These are phyloP conservation scores for Tolypocladium inflatum DNA, from an alignment of 2,329 filamentous ascomycete species.

Conservation along the genomic window DNA sequence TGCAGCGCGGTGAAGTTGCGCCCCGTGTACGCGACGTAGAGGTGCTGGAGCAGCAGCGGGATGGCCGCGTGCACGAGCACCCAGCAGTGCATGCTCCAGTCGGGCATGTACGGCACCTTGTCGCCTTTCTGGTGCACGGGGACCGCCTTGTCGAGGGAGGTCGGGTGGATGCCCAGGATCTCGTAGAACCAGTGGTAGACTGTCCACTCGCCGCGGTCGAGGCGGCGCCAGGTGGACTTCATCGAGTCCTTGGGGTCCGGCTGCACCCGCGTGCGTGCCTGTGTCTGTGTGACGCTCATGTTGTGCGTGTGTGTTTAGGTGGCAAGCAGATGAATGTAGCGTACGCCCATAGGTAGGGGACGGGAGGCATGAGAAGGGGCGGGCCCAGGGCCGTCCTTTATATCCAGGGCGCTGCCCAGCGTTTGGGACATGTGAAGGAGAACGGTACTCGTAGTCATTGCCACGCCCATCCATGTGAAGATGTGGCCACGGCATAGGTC, in stretches of 20 bases:
- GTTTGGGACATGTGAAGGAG: neutral
- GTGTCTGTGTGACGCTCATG: neutral
- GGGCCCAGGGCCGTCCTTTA: neutral
- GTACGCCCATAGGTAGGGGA: neutral
- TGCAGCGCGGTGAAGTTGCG: constrained; percentile 17
- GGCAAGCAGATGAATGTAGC: neutral
- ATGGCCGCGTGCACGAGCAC: constrained; percentile 25
- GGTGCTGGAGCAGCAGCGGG: constrained; percentile 27
- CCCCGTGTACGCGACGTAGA: constrained; percentile 18
- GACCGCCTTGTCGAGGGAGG: neutral
- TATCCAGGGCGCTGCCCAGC: neutral
- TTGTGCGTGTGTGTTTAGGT: neutral
- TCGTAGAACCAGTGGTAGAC: constrained; percentile 22
- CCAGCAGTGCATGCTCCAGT: constrained; percentile 27
- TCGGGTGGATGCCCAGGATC: neutral
- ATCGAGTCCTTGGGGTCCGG: constrained; percentile 22
- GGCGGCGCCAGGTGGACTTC: constrained; percentile 27
- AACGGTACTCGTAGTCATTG: neutral
- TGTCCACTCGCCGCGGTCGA: constrained; percentile 16
- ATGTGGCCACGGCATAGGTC: neutral
- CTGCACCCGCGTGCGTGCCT: neutral
- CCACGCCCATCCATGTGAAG: neutral
- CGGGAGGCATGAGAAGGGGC: neutral
- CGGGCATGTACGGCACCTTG: constrained; percentile 25
- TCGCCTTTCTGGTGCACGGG: constrained; percentile 24